phyloP scores from a whole-genome alignment of 2,329 filamentous ascomycete genomes.

The Hypoxylon sp. region DNA sequence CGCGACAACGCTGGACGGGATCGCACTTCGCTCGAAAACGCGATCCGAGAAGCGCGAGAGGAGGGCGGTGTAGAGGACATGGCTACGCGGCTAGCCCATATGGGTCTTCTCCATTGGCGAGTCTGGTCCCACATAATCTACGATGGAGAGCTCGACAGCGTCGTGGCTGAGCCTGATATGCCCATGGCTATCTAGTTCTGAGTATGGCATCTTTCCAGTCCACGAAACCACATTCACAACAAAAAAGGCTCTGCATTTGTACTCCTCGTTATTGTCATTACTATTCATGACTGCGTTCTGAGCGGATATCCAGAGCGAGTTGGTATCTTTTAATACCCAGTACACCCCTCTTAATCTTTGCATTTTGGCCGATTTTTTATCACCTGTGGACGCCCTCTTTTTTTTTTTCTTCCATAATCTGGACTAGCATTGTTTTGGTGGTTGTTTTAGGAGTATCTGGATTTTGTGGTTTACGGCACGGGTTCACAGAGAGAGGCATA shows the following conservation, averaged over 20 bases:
- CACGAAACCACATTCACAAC: conserved; percentile 15
- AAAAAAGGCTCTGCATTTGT: background rate
- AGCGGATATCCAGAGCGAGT: background rate
- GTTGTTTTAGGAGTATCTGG: conserved; percentile 41
- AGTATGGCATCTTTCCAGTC: conserved; percentile 17
- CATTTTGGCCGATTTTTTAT: conserved; percentile 6
- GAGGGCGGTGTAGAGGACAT: conserved; percentile 73
- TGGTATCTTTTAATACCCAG: conserved; percentile 1
- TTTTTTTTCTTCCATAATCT: conserved; percentile 32
- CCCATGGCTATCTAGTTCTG: conserved; percentile 43
- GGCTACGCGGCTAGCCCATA: conserved; percentile 81
- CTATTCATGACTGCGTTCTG: conserved; percentile 4
- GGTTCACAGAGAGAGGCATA: conserved; percentile 33
- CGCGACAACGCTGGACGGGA: conserved; percentile 46
- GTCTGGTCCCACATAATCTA: conserved; percentile 87
- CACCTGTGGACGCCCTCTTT: conserved; percentile 16
- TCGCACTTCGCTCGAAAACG: conserved; percentile 47
- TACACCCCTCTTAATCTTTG: conserved; percentile 1
- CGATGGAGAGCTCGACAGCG: conserved; percentile 51
- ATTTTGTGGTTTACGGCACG: conserved; percentile 28
- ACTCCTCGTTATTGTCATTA: background rate
- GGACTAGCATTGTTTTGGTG: conserved; percentile 39
- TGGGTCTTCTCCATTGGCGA: conserved; percentile 88
- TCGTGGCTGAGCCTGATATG: conserved; percentile 42
- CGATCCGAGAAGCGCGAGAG: conserved; percentile 59